Evolutionary conservation across 2,329 filamentous ascomycete genomes (phyloP), one percentile per base, ranked within the genome.

Genomic region (Coniochaeta hoffmannii): DNA sequence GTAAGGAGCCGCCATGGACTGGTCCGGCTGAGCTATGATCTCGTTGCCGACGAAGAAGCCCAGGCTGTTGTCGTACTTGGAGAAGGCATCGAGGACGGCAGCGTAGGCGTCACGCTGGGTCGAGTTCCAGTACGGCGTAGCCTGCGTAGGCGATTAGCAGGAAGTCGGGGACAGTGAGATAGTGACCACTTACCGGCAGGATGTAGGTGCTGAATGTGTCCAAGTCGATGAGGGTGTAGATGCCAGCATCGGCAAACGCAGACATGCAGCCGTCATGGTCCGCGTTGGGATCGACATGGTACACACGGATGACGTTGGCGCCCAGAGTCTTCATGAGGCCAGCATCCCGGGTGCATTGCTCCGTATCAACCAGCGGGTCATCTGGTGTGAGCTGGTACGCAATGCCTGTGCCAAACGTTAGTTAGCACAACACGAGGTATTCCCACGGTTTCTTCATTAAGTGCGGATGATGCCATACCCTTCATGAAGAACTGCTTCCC

Each of bases 1-100:
- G 68, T 86, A 96, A 2, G 90, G 89, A 9, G 90, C 90, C 31
- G 87, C 87, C 26, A 72, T 66, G 36, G 81, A 83, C 64, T 83
- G 77, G 60, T 77, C 76, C 57, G 73, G 72, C 49, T 73, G 76
- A 38, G 86, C 87, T 64, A 96, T 84, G 57, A 94, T 87, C 69
- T 96, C 91, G 66, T 96, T 96, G 60, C 90, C 92, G 57, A 96
- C 80, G 64, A 95, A 93, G 69, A 94, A 88, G 49, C 89, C 90
- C 11, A 90, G 83, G 1, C 88, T 79, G 68, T 96, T 96, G 71
- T 91, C 81, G 68, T 87, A 96, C 51, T 78, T 71, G 46, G 87
- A 81, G 70, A 94, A 93, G 32, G 82, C 79, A 66, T 95, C 90
- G 76, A 94, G 82, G 61, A 92, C 88, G 53, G 78, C 78, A 49